Evolutionary conservation across 371 early-diverging fungal species (phyloP).

Genomic region (Circinella umbellata): DNA sequence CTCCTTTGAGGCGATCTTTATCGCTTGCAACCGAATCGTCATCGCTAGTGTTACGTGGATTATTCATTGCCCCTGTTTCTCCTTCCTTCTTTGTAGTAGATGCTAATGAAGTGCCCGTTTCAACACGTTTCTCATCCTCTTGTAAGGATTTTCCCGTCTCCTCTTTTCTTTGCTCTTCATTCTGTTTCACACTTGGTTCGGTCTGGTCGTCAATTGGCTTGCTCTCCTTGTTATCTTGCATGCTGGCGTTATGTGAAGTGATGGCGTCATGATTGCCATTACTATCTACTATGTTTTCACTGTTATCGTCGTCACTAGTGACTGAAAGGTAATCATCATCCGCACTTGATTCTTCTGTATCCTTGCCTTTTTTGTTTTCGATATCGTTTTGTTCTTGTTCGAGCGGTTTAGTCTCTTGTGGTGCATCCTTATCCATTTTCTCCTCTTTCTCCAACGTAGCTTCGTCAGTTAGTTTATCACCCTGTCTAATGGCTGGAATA

Average conservation of each 20-base stretch:
- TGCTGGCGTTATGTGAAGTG: not conserved
- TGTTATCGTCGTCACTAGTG: not conserved
- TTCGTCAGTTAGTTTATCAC: not conserved
- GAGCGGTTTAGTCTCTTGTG: not conserved
- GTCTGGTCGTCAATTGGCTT: constrained; percentile 8
- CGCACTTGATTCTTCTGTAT: not conserved
- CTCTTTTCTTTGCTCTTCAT: not conserved
- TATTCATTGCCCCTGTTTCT: not conserved
- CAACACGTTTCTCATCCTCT: constrained; percentile 2
- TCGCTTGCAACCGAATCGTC: not conserved
- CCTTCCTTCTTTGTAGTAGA: not conserved
- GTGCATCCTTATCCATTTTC: not conserved
- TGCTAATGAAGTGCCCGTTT: not conserved
- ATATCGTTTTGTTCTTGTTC: not conserved
- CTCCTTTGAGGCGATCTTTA: not conserved
- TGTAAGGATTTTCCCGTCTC: not conserved
- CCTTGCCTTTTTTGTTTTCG: not conserved
- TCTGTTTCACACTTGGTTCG: not conserved
- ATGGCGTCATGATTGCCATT: not conserved
- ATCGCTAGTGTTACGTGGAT: not conserved
- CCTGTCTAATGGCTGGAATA: not conserved
- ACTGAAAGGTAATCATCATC: not conserved
- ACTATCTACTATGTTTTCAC: not conserved
- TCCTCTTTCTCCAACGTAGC: not conserved
- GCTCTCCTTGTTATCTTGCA: not conserved